These are phyloP conservation scores for Candida caryicola DNA, from an alignment of 805 yeast species.

Conservation along the genomic window DNA sequence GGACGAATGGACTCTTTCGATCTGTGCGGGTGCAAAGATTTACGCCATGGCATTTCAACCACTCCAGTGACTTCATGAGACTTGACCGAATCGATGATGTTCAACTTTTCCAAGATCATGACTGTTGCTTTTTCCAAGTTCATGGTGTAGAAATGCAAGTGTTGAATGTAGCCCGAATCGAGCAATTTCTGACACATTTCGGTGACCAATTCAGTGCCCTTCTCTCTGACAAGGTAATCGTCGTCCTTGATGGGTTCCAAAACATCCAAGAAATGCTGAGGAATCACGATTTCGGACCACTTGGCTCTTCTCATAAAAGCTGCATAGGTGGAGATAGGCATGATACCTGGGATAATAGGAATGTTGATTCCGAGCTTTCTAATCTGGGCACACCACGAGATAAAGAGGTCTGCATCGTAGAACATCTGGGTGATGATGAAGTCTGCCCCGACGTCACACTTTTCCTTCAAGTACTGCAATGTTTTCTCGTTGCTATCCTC, in stretches of 20 bases:
- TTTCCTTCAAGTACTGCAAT: conserved; percentile 70
- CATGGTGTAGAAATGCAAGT: conserved; percentile 96
- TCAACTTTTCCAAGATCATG: conserved; percentile 78
- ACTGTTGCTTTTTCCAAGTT: conserved; percentile 88
- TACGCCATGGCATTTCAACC: conserved; percentile 78
- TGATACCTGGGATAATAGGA: conserved; percentile 95
- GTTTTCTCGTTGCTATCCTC: conserved; percentile 52
- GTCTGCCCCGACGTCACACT: conserved; percentile 91
- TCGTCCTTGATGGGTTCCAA: conserved; percentile 86
- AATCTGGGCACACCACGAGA: conserved; percentile 73
- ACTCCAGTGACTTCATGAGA: conserved; percentile 40
- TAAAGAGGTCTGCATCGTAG: conserved; percentile 84
- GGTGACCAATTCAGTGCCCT: conserved; percentile 77
- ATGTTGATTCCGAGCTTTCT: conserved; percentile 70
- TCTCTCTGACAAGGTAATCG: conserved; percentile 80
- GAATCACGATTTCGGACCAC: conserved; percentile 87
- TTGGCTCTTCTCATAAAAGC: conserved; percentile 89
- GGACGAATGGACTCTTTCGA: conserved; percentile 84
- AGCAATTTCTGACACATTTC: conserved; percentile 77
- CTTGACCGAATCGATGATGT: conserved; percentile 47
- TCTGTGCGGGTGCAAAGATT: conserved; percentile 78
- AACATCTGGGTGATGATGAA: conserved; percentile 96
- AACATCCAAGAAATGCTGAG: conserved; percentile 63
- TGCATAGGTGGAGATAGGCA: conserved; percentile 97
- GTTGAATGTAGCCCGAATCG: conserved; percentile 71